Evolutionary conservation across 2,329 filamentous ascomycete genomes (phyloP), one percentile per base, ranked within the genome.

Genomic region (Xylaria sp.): DNA sequence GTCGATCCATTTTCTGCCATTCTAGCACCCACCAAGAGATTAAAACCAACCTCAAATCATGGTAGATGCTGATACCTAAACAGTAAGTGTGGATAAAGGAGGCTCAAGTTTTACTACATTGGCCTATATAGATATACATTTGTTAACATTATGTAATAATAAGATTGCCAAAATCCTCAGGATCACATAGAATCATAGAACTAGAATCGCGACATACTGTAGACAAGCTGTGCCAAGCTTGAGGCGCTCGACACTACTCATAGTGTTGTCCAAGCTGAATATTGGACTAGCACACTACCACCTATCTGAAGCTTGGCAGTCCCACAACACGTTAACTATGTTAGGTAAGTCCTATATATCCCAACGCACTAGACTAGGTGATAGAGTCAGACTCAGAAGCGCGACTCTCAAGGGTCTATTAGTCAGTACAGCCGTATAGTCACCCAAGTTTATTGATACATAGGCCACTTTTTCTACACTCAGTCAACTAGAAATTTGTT

Each of bases 221-320:
- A n/a, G 1, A 32, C 32, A 3, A 41, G 32, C 23, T 32, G 10
- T 52, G 62, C 56, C 55, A 65, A 65, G 55, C 45, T 28, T 41
- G 5, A 43, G 23, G 39, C n/a, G 7, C n/a, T 15, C 43, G 18
- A 39, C 50, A 20, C 60, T 55, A 63, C 28, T 28, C 12, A 18
- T 41, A 48, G 30, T 63, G 52, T 41, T 43, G 60, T 57, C 28
- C 1, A 41, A 55, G 23, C 60, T 56, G 55, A 61, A 41, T 53
- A 25, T 34, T 34, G 15, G 5, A 30, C 46, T 18, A 52, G 30
- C 58, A 52, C 45, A 32, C 46, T 43, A 52, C 46, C 46, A 43
- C n/a, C 39, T 43, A 18, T 20, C 56, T n/a, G 25, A 45, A 41
- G n/a, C 48, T 46, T 46, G 25, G 20, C 23, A 46, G 60, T 20